Evolutionary conservation across 441 rosid species (phyloP), one percentile per base, ranked within the genome.

Genomic region (Eruca vesicaria): DNA sequence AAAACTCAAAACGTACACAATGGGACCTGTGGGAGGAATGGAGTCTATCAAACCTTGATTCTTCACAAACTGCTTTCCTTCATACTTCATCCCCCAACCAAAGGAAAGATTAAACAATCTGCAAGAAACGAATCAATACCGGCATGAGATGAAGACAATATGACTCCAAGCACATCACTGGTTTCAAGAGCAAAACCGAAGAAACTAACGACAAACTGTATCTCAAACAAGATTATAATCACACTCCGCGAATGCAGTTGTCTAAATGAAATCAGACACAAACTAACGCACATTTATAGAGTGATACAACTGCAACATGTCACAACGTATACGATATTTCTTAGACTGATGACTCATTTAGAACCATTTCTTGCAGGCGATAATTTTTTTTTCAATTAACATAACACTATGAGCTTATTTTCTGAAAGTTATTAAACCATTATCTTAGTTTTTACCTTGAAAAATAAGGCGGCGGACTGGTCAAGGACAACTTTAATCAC

Each of bases 401-500:
- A 28, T 28, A 28, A 28, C 31, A 28, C 31, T 28, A 28, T 5
- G 3, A 28, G 31, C 31, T 28, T 28, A 28, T 28, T 41, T 15
- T 1, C 4, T 5, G 31, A 28, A 28, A 28, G 0, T 36, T 36
- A 15, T 2, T 11, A 3, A 43, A 45, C 55, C 32, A 26, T 23
- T 14, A 5, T 16, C 53, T 23, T 16, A 62, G 74, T 12, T 68
- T 28, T 63, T 77, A 77, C 80, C 76, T 71, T 71, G 16, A 65
- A 33, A 65, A 77, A 45, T 32, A 18, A 41, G 48, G 15, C 18
- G 35, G 48, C 58, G 36, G 68, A n/a, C 63, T 45, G 55, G 74
- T 18, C 32, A 18, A 21, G 50, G 20, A 41, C 18, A 41, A 9
- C 29, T 55, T 61, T 58, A 83, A 81, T 80, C 91, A 83, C 94